Percentiles rank a stretch among this genome's conserved stretches.
Evolutionary conservation across 129 eudicot genomes (phyloP).

Genomic region (Deinandra increscens): DNA sequence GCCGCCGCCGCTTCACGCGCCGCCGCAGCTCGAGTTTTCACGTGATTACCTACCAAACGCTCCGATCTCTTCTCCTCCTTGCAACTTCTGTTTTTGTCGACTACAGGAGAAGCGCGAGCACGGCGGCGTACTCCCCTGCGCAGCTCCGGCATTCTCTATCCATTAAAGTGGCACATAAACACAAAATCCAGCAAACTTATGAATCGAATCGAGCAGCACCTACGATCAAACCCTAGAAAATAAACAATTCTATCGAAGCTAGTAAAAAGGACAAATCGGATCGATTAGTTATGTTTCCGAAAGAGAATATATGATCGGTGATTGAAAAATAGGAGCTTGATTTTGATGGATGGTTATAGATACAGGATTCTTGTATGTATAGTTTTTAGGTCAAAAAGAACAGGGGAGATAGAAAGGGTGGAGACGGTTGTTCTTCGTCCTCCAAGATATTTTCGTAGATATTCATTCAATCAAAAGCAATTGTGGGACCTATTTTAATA

Average conservation of each 20-base stretch:
- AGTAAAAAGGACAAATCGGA: not conserved
- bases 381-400: slow-evolving; percentile 22
- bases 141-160: slow-evolving; percentile 60
- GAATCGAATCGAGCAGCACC: not conserved
- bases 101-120: slow-evolving; percentile 35
- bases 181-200: not conserved
- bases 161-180: slow-evolving; percentile 26
- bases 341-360: not conserved
- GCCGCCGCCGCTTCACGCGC: slow-evolving; percentile 31
- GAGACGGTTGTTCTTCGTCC: not conserved
- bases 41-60: slow-evolving; percentile 36
- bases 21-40: slow-evolving; percentile 57
- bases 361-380: slow-evolving; percentile 6
- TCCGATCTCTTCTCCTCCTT: slow-evolving; percentile 5
- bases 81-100: slow-evolving; percentile 8
- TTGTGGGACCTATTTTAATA: too few species aligned
- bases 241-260: not conserved
- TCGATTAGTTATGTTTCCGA: not conserved
- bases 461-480: too few species aligned
- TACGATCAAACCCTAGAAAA: slow-evolving; percentile 21
- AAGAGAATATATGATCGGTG: slow-evolving; percentile 17
- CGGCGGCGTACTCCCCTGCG: slow-evolving; percentile 41
- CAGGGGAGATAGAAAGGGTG: slow-evolving; percentile 21
- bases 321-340: not conserved
- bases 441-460: not conserved